A percentile compares a stretch with the other conserved stretches of the same genome.
Evolutionary conservation across 2,329 filamentous ascomycete species (phyloP).

Genomic region (Colletotrichum endophyticum): DNA sequence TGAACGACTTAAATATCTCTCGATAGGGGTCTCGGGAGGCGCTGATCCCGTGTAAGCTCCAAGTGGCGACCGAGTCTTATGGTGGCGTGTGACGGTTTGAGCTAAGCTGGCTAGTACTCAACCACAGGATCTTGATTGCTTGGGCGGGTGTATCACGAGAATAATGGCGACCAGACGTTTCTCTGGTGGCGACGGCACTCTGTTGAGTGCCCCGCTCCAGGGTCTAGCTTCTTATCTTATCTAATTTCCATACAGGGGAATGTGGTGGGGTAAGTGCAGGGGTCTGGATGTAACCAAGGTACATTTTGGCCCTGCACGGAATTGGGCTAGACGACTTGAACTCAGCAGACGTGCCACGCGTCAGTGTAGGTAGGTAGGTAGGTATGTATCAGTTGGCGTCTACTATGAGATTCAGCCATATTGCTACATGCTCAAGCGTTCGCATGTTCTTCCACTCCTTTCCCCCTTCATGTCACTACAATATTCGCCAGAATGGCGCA

Average conservation of each 20-base stretch:
- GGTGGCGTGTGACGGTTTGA: neutral
- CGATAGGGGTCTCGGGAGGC: neutral
- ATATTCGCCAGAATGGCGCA: neutral
- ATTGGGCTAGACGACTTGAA: neutral
- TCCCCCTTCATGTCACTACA: neutral
- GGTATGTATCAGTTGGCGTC: neutral
- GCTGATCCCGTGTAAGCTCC: neutral
- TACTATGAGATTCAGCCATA: neutral
- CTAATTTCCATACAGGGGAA: neutral
- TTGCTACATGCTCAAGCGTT: neutral
- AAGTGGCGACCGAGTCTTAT: neutral
- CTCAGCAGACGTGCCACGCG: neutral
- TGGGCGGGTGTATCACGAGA: neutral
- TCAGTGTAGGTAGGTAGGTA: neutral
- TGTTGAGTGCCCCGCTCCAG: slow-evolving; percentile 6
- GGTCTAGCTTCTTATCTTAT: slow-evolving; percentile 22
- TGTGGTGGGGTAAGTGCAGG: neutral
- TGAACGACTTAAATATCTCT: neutral
- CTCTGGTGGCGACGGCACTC: slow-evolving; percentile 3
- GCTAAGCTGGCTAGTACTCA: neutral
- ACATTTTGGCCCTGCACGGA: neutral
- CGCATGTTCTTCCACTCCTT: neutral
- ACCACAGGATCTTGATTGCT: neutral
- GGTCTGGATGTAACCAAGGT: neutral
- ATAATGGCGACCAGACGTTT: slow-evolving; percentile 1